Percentiles rank a stretch among this genome's conserved stretches.
Evolutionary conservation across 78 protist genomes (phyloP).

Genomic region (Guillardia theta): DNA sequence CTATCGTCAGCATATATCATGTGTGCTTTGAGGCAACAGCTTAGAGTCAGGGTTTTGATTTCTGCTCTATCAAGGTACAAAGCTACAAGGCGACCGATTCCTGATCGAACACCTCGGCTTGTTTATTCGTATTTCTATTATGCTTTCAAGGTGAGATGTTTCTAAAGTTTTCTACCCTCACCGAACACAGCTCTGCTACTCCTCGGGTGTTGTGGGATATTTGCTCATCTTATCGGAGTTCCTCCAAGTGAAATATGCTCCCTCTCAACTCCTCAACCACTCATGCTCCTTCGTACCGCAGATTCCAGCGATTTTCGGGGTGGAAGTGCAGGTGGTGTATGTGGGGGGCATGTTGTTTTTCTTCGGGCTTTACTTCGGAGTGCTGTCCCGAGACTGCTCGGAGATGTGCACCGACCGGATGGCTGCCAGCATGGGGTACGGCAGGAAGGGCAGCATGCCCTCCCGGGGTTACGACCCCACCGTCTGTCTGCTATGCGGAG

Average conservation of each 20-base stretch:
- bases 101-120: not conserved
- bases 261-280: not conserved
- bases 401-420: constrained; percentile 32
- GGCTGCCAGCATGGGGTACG: not conserved
- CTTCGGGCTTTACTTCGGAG: constrained; percentile 19
- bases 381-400: constrained; percentile 21
- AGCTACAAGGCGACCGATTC: not conserved
- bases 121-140: constrained; percentile 17
- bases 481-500: not conserved
- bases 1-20: not conserved
- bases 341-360: not conserved
- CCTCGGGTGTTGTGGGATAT: not conserved
- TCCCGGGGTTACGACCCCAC: not conserved
- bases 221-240: not conserved
- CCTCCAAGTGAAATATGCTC: not conserved
- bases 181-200: not conserved
- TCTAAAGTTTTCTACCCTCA: no score
- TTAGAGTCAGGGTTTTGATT: not conserved
- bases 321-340: not conserved
- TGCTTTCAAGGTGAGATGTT: not conserved
- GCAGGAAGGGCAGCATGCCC: not conserved
- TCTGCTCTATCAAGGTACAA: not conserved
- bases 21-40: no score
- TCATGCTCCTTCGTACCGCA: not conserved
- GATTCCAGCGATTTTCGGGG: not conserved